Base-by-base conservation (phyloP, 2,329 filamentous ascomycete species). In the Colletotrichum destructivum region DNA sequence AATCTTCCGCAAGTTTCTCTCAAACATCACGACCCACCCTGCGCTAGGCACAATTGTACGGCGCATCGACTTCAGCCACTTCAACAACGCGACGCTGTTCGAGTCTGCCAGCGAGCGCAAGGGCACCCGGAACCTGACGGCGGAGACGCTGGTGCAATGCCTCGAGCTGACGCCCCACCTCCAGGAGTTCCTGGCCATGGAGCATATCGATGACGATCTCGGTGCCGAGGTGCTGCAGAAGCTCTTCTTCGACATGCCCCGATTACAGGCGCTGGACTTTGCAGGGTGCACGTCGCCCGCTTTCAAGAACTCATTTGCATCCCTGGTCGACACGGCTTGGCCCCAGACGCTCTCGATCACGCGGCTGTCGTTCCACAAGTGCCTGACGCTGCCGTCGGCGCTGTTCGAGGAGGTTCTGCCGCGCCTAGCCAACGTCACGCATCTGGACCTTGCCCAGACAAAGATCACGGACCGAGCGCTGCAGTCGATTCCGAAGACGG, bases 51-150 rank as follows among this genome's bases (percentile, higher is more conserved):
- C 90, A 51, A 90, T 95, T 76, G 93, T 96, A 55, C 90, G 92
- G 69, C 91, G 94, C 62, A 84, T 96, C 56, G 94, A 96, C 82
- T 95, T 96, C 77, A 95, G 93, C 73, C 93, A 95, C 84, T 95
- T 95, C 82, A 95, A 94, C 79, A 93, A 93, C 26, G 90, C 92
- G 66, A 92, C 92, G 66, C 86, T 94, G 74, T 94, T 95, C 78
- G 89, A 89, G 72, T 94, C 92, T 18, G 92, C 91, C 75, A 90
- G 91, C 80, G 92, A 94, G 87, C 91, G 94, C 70, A 88, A 89
- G 26, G 88, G 93, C 81, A 93, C 93, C 69, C 90, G 90, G 78
- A 95, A 95, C 82, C 81, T 96, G 76, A 96, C 93, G 23, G 86
- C 92, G 16, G 88, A 90, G 78, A 96, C 93, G 6, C 86, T 96